Base-by-base conservation (phyloP, 305 asterid genomes). In the Striga hermonthica region DNA sequence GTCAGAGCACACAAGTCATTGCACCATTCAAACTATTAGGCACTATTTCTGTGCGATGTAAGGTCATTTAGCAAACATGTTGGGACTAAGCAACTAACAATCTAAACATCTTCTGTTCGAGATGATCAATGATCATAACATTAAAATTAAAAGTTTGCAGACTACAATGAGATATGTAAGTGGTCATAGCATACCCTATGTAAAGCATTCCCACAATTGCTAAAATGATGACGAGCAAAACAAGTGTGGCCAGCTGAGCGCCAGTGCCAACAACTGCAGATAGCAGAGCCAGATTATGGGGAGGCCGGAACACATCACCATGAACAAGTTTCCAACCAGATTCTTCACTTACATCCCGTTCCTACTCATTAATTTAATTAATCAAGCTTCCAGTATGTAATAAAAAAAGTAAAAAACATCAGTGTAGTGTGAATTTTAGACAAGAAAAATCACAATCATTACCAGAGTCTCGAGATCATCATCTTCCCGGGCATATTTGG, bases 181-280 rank as follows among this genome's bases (percentile, higher is more conserved):
- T 55, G 60, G 61, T 62, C 74, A 49, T 38, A 49, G 50, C 83
- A 75, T 82, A 87, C 95, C 86, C 87, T 53, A 81, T 75, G 76
- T 87, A 87, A 67, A 87, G 71, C 86, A 72, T 87, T 68, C 86
- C 88, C 67, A 81, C 73, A 70, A 84, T 83, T 62, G 89, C 89
- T 47, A 78, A 67, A 65, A 84, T 69, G 81, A 87, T 87, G 80
- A 87, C 91, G 7, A 84, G 86, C 66, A 83, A 82, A 79, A 83
- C 85, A 69, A 87, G 91, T 14, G 84, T 71, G 52, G 95, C 76
- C 52, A 87, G 81, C 72, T 87, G 95, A 67, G 91, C 84, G 37
- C 95, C 95, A 56, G 91, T 87, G 61, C 95, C 95, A 48, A 87
- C 91, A 68, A 87, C 81, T 45, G 95, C 91, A 62, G 91, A 77